phyloP scores from a whole-genome alignment of 169 alveolate genomes.

The Plasmodium billcollinsi region DNA sequence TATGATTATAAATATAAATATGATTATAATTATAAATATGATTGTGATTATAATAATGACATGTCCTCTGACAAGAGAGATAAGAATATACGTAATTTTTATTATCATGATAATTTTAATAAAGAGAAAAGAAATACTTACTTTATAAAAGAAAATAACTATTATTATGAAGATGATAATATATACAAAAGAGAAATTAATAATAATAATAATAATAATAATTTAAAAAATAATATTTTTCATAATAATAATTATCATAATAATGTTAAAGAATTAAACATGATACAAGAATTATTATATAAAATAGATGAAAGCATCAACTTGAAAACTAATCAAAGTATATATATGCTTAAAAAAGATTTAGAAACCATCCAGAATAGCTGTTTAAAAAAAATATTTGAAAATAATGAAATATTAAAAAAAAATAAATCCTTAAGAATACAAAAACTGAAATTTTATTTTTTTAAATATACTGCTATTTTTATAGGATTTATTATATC shows the following conservation, averaged over 20 bases:
- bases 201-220: no score
- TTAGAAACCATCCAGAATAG: constrained; percentile 35
- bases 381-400: constrained; percentile 30
- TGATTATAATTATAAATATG: no score
- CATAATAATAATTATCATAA: background rate
- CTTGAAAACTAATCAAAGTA: constrained; percentile 65
- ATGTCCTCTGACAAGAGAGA: background rate
- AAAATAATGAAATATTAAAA: constrained; percentile 41
- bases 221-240: no score
- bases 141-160: background rate
- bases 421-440: constrained; percentile 51
- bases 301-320: constrained; percentile 58
- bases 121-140: background rate
- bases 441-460: constrained; percentile 56
- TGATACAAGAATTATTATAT: constrained; percentile 49
- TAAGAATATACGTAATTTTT: background rate
- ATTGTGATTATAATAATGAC: no score
- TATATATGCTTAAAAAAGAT: constrained; percentile 63
- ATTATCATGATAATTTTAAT: background rate
- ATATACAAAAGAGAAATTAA: background rate
- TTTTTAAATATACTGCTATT: constrained; percentile 58
- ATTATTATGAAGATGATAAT: background rate
- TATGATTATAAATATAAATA: no score
- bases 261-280: constrained; percentile 40
- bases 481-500: constrained; percentile 56